phyloP scores from a whole-genome alignment of 2,329 filamentous ascomycete species.

The Diaporthe destruens region DNA sequence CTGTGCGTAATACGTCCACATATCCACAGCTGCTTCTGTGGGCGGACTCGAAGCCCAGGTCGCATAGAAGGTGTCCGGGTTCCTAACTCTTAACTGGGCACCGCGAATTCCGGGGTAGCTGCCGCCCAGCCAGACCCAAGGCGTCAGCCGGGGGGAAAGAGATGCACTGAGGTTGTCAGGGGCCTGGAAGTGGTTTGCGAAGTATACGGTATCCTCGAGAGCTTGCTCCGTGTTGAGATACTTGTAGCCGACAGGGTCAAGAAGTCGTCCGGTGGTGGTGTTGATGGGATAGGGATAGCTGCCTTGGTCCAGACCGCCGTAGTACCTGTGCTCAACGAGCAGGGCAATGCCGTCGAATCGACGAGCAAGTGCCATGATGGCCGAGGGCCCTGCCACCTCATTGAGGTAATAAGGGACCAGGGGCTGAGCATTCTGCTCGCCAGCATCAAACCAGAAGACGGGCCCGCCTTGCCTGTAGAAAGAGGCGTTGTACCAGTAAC shows the following conservation, averaged over 20 bases:
- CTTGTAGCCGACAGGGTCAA: slow-evolving; percentile 36
- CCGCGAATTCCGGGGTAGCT: slow-evolving; percentile 65
- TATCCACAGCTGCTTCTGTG: slow-evolving; percentile 59
- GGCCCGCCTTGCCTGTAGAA: slow-evolving; percentile 46
- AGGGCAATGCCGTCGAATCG: slow-evolving; percentile 44
- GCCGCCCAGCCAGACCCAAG: slow-evolving; percentile 65
- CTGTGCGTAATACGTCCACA: slow-evolving; percentile 64
- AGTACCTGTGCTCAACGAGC: slow-evolving; percentile 47
- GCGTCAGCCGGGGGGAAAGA: slow-evolving; percentile 56
- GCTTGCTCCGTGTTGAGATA: slow-evolving; percentile 49
- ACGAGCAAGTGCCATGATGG: slow-evolving; percentile 44
- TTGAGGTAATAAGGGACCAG: slow-evolving; percentile 37
- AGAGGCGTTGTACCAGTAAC: slow-evolving; percentile 46
- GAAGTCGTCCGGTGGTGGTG: slow-evolving; percentile 37
- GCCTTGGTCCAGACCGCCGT: slow-evolving; percentile 42
- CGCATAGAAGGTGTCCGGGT: slow-evolving; percentile 63
- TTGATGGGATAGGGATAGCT: slow-evolving; percentile 44
- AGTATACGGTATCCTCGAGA: slow-evolving; percentile 48
- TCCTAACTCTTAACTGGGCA: slow-evolving; percentile 60
- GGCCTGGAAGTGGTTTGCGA: slow-evolving; percentile 46
- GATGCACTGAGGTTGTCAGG: slow-evolving; percentile 44
- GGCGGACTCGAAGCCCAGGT: slow-evolving; percentile 64
- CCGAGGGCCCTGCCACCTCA: slow-evolving; percentile 36
- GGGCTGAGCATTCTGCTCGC: slow-evolving; percentile 40
- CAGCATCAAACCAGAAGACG: slow-evolving; percentile 46